Conservation (phyloP, 176 grass and related monocot species). For the Eleusine indica region DNA sequence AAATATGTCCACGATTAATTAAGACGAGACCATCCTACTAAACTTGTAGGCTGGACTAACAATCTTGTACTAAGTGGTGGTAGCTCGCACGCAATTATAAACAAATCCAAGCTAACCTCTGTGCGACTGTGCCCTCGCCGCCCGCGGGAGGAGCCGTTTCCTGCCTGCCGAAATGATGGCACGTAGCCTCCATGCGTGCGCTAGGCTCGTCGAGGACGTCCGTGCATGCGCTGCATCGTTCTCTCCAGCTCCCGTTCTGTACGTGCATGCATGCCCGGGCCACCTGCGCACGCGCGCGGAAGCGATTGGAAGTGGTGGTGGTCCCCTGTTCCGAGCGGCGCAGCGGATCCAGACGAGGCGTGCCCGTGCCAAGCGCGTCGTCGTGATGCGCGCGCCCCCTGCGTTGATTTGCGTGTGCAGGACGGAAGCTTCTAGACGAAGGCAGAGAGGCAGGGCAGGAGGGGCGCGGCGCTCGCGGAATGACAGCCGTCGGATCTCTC, state of each 20-base stretch:
- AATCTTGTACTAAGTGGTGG: not conserved
- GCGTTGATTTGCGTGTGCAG: constrained; percentile 4
- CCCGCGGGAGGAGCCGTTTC: not conserved
- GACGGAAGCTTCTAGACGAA: constrained; percentile 22
- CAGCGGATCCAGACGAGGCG: constrained; percentile 14
- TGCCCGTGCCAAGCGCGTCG: not conserved
- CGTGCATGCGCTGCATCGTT: not conserved
- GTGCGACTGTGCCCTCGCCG: too few relatives aligned
- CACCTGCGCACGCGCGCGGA: not conserved
- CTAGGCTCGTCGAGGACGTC: not conserved
- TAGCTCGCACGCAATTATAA: not conserved
- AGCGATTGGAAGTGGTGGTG: not conserved
- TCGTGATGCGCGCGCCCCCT: not conserved
- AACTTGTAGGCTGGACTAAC: too few relatives aligned
- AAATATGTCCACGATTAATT: not conserved
- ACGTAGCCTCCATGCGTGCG: not conserved
- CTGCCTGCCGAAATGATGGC: constrained; percentile 3
- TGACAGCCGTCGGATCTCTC: constrained; percentile 11
- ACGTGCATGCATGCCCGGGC: not conserved
- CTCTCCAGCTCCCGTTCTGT: too few relatives aligned
- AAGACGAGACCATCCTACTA: not conserved
- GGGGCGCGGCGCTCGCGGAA: not conserved
- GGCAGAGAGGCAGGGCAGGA: not conserved
- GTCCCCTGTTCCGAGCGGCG: not conserved
- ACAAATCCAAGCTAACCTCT: not conserved